Conservation (phyloP, 2,329 filamentous ascomycete species). For the Neobulgaria alba region DNA sequence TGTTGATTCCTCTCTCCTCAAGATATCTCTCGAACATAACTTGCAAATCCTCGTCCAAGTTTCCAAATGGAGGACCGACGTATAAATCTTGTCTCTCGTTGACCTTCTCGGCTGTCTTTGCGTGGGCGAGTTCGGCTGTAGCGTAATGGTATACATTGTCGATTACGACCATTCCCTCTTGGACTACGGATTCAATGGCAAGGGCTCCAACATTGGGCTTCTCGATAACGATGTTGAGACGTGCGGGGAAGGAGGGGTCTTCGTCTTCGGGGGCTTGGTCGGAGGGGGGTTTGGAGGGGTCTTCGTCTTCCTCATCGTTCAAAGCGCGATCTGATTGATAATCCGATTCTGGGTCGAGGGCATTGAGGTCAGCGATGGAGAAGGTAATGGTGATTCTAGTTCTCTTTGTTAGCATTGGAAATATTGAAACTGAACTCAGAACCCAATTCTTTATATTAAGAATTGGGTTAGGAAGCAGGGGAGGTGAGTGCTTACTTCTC, state of each 20-base stretch:
- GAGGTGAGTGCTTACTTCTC: constrained; percentile 58
- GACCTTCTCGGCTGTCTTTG: constrained; percentile 65
- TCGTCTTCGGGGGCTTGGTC: constrained; percentile 47
- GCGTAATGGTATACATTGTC: constrained; percentile 87
- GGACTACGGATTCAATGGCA: constrained; percentile 75
- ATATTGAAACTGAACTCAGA: neutral
- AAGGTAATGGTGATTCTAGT: constrained; percentile 69
- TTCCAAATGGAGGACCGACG: constrained; percentile 84
- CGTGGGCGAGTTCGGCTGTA: constrained; percentile 68
- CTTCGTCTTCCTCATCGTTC: constrained; percentile 40
- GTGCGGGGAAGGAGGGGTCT: constrained; percentile 63
- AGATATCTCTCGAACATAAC: constrained; percentile 86
- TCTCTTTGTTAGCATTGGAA: constrained; percentile 3
- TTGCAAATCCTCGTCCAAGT: constrained; percentile 93
- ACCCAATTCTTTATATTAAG: too few species aligned
- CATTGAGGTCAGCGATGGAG: constrained; percentile 74
- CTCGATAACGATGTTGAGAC: constrained; percentile 80
- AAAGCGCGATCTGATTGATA: constrained; percentile 45
- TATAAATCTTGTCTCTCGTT: constrained; percentile 74
- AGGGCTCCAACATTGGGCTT: constrained; percentile 80
- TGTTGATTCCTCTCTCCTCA: constrained; percentile 87
- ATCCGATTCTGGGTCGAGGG: constrained; percentile 50
- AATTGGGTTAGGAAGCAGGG: constrained; percentile 29
- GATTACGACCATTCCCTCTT: constrained; percentile 79
- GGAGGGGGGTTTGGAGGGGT: constrained; percentile 43